phyloP scores from a whole-genome alignment of 2,329 filamentous ascomycete species.

The Hypoxylon sp. region DNA sequence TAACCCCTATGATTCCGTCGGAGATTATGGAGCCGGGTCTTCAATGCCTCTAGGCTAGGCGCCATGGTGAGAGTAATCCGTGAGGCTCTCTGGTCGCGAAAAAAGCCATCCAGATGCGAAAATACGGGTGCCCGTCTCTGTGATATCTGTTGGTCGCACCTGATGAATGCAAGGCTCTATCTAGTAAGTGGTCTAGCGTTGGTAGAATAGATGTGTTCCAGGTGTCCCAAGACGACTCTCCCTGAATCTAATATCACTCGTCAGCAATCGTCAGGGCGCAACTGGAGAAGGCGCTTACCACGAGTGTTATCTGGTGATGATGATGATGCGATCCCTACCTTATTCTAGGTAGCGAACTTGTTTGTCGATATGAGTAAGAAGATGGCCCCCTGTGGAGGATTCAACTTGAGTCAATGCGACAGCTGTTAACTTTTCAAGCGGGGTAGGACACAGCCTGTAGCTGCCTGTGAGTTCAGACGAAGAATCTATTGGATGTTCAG shows the following conservation, averaged over 20 bases:
- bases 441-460: constrained; percentile 10
- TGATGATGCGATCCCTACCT: neutral
- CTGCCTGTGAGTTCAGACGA: neutral
- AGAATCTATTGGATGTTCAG: neutral
- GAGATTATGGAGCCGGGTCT: constrained; percentile 18
- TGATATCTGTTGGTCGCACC: constrained; percentile 2
- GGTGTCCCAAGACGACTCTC: neutral
- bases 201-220: neutral
- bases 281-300: neutral
- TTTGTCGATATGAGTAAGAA: neutral
- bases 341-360: neutral
- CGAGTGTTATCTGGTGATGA: neutral
- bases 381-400: neutral
- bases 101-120: constrained; percentile 6
- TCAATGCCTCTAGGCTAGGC: constrained; percentile 22
- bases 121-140: constrained; percentile 1
- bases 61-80: constrained; percentile 19
- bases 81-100: neutral
- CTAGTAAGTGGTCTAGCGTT: neutral
- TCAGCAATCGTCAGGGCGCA: neutral
- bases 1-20: constrained; percentile 12
- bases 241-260: neutral
- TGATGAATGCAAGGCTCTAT: neutral
- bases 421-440: neutral
- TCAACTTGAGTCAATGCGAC: neutral